Evolutionary conservation across 2,329 filamentous ascomycete genomes (phyloP).

Genomic region (Fusarium secorum): DNA sequence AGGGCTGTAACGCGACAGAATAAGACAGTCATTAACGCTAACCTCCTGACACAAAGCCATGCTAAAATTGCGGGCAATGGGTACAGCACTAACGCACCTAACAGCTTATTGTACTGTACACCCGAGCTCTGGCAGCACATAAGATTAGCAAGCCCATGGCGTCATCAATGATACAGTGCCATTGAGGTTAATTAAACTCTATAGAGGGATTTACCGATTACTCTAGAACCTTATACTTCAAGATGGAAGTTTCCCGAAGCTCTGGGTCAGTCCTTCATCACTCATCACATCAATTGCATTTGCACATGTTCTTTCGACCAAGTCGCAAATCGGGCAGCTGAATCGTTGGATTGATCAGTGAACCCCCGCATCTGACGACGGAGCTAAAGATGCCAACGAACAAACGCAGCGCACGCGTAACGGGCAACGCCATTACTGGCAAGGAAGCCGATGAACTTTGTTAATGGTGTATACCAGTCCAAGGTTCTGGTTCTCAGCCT

Average conservation of each 20-base stretch:
- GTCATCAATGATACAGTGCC: not conserved
- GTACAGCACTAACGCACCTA: rapidly evolving
- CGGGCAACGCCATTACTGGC: not conserved
- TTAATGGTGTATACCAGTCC: not conserved
- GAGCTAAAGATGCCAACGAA: not conserved
- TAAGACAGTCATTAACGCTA: rapidly evolving
- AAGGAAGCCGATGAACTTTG: not conserved
- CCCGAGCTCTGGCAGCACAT: too few species aligned
- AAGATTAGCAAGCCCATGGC: not conserved
- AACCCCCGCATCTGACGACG: not conserved
- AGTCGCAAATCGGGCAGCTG: not conserved
- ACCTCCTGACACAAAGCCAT: rapidly evolving
- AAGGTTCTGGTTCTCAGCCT: not conserved
- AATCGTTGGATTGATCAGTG: not conserved
- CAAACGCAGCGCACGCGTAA: not conserved
- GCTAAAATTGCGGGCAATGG: rapidly evolving
- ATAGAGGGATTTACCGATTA: not conserved
- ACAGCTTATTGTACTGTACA: too few species aligned
- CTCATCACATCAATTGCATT: not conserved
- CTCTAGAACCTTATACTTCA: not conserved
- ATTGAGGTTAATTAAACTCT: not conserved
- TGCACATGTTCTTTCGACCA: not conserved
- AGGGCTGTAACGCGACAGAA: rapidly evolving
- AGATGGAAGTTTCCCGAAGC: not conserved
- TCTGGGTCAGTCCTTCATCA: not conserved